Base-by-base conservation (phyloP, 2,329 filamentous ascomycete genomes). In the Fusarium sp. region DNA sequence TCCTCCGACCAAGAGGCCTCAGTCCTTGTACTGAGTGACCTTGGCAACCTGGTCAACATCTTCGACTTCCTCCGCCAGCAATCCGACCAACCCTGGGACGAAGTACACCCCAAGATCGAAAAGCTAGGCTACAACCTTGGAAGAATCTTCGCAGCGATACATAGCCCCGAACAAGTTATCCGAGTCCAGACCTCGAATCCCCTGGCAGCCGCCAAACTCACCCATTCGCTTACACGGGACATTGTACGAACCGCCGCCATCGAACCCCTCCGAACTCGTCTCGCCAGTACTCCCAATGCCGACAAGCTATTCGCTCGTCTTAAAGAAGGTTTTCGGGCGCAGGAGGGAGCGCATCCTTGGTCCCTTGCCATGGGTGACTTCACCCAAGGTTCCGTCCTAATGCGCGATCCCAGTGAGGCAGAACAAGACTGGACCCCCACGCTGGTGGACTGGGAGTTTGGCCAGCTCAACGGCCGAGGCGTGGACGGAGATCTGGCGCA, bases 401-500 rank as follows among this genome's bases (percentile, higher is more conserved):
- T 74, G 22, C 27, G 62, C 14, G 33, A 61, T 16, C 66, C 70
- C 6, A 33, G 11, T 14, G 13, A 37, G 5, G 41, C 27, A 2
- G 43, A 64, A 14, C 20, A 45, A 45, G 60, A 69, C 39, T 57
- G 69, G 48, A 66, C 64, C 27, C 73, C 71, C 35, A 54, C 69
- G 14, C 27, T 73, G 20, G 57, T 77, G 14, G 76, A 77, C 67
- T 77, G 67, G 76, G 71, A 78, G 43, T 77, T 76, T 45, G 68
- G 68, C 10, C 39, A 61, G 24, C 41, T 70, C 61, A 66, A 66
- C 29, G 74, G 74, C 27, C 67, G 71, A 11, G 74, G 76, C 22
- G 60, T 74, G 58, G 74, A 73, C 50, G 71, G 75, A 31, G 72
- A 78, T 48, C 67, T 77, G 33, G 72, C 74, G 5, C 70, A 76